Evolutionary conservation across 202 grass and related monocot genomes (phyloP), one percentile per base, ranked within the genome.

Genomic region (Schoenoplectus tabernaemontani): DNA sequence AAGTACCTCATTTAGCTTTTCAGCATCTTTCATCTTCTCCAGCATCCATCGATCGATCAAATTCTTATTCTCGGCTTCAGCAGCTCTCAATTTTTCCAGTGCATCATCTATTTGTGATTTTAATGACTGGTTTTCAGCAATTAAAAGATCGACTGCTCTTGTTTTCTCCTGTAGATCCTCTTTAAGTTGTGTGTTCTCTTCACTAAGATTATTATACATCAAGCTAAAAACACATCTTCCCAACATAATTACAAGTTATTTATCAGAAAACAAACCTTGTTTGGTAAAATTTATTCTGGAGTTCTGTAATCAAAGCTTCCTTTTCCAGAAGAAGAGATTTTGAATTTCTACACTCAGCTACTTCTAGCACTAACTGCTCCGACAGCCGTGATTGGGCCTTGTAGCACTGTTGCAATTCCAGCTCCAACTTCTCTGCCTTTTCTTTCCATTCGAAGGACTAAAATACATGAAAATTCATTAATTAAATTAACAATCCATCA

Each of bases 11-110:
- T 99, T 99, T 74, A 99, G 88, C 83, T 50, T 99, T 88, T 99
- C 96, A 71, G 96, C 96, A 66, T 90, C 90, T 75, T 91, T 89
- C 96, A 99, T 99, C 85, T 99, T 99, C 72, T 94, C 96, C 42
- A 93, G 81, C 96, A 96, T 95, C 90, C 92, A 96, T 70, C 92
- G 83, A 82, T 99, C 87, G 26, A 95, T 90, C 81, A 99, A 70
- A 57, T 69, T 87, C 50, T 79, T 94, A 76, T 93, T 99, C 44
- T 96, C 96, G 74, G 86, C 26, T 78, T 91, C 88, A 1, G 92
- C 88, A 79, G 71, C 78, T 87, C 86, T 92, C 24, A 92, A 78
- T 81, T 99, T 95, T 19, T 65, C 16, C 67, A 92, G 59, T 65
- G 76, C 86, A 42, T 86, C 83, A 74, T 99, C 86, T 62, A 89